Evolutionary conservation across 2,329 filamentous ascomycete species (phyloP), one percentile per base, ranked within the genome.

Genomic region (Fusarium transvaalense): DNA sequence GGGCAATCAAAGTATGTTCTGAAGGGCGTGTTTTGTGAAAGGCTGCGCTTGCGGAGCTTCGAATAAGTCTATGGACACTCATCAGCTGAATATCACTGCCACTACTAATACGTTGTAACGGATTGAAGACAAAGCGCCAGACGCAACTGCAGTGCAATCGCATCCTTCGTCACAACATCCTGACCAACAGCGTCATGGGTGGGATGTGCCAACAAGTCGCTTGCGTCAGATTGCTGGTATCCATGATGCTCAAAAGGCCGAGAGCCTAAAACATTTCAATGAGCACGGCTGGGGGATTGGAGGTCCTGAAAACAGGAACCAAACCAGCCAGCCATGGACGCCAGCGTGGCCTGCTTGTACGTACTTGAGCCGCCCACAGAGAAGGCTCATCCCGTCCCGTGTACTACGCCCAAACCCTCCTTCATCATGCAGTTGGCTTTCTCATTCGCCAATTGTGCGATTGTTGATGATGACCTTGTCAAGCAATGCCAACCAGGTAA

Each of bases 341-440:
- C 32, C 47, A 65, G 54, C 62, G 69, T 71, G 68, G 53, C 53
- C 68, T 65, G 57, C 27, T 25, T 50, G 21, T 45, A 27, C 31
- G 21, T 25, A 45, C 29, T 32, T 21, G 25, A 63, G 58, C 71
- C 67, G 67, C 61, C 74, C 72, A 68, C 68, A 71, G 52, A 74
- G 71, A 77, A 78, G 76, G 76, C 74, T 77, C 76, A 68, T 78
- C 76, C 76, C 76, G 76, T 76, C 73, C 69, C 74, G 73, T 38
- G 47, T 50, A 69, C 76, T 73, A 54, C 57, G 56, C 72, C 69
- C 64, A 66, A 64, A 48, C 54, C 62, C 55, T 61, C 66, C 66
- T 45, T 62, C 60, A 25, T 19, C 37, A 50, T 56, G 41, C 39
- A 50, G 43, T 37, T 51, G 25, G 41, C 38, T 53, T 51, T 45